These are phyloP conservation scores for Saturnispora gosingensis DNA, from an alignment of 805 yeast genomes.

Conservation along the genomic window DNA sequence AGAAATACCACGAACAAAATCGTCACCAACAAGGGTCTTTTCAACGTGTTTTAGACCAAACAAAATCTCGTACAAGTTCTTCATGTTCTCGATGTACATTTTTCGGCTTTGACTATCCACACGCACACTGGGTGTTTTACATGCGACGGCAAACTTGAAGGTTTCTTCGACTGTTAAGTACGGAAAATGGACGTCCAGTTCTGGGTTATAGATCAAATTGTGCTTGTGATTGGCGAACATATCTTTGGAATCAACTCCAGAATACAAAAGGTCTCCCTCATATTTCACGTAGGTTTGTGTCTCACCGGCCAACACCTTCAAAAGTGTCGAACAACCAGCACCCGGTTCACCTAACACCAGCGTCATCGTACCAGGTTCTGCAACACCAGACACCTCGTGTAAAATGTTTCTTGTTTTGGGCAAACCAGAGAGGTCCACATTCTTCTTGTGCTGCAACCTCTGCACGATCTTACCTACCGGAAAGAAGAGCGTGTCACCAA, in stretches of 20 bases:
- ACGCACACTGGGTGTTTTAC: constrained; percentile 43
- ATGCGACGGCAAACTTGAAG: constrained; percentile 42
- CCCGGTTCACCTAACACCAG: constrained; percentile 51
- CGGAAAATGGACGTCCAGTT: constrained; percentile 48
- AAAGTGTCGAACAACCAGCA: constrained; percentile 53
- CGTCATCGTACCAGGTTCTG: constrained; percentile 44
- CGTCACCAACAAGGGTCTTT: constrained; percentile 57
- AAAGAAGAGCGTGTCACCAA: constrained; percentile 34
- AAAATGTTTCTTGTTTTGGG: constrained; percentile 17
- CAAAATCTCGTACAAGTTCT: constrained; percentile 42
- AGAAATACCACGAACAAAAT: constrained; percentile 58
- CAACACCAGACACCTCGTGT: constrained; percentile 16
- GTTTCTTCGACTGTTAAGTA: constrained; percentile 46
- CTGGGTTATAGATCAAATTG: constrained; percentile 45
- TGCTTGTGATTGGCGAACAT: constrained; percentile 37
- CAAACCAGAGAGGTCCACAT: constrained; percentile 16
- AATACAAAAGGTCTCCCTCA: constrained; percentile 35
- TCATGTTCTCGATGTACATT: constrained; percentile 33
- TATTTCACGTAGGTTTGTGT: constrained; percentile 29
- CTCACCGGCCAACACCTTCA: constrained; percentile 38
- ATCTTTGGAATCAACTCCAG: constrained; percentile 38
- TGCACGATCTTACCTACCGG: constrained; percentile 14
- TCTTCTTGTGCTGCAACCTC: constrained; percentile 20
- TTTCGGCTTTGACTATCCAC: constrained; percentile 33
- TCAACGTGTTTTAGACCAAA: constrained; percentile 52